Evolutionary conservation across 352 stramenopile species (phyloP), one percentile per base, ranked within the genome.

Genomic region (Phytophthora hibernalis): DNA sequence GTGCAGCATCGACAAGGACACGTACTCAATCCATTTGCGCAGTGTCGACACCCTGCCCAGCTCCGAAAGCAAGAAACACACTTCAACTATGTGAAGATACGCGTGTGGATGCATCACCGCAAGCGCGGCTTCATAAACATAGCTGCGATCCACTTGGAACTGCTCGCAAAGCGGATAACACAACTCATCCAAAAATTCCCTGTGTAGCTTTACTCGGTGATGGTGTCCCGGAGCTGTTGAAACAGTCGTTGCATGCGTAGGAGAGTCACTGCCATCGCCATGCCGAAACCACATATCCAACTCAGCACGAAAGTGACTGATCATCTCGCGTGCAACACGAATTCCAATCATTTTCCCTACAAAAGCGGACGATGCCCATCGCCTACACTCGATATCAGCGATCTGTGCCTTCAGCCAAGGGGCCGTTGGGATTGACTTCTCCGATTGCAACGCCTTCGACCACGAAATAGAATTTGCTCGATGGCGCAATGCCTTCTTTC

Each of bases 301-400:
- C 40, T 90, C 81, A 15, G 66, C 59, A n/a, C 87, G 81, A 57
- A 93, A 94, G 52, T 93, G 80, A 20, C 75, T 91, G 43, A 96
- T 96, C 85, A 96, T 93, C 59, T 94, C 85, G 4, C 86, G 79
- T 18, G 87, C 85, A 2, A 96, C 85, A 22, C 84, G 85, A 51
- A 94, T 89, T 7, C 87, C 87, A 62, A 96, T 90, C 83, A 94
- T 91, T 48, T 94, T 96, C 4, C 85, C 87, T 20, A 96, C 87
- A 76, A 96, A 94, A 5, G 85, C 85, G 21, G 85, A 96, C 26
- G 87, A 96, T 38, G 87, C 83, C 85, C 84, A 93, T 9, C 85
- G 71, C n/a, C 87, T 70, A 66, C 87, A 96, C 61, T 96, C 87
- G 42, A 96, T 85, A 55, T 96, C 87, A 7, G 85, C 86, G 47